A percentile compares a stretch with the other conserved stretches of the same genome.
These are phyloP conservation scores for Didymella sp. DNA, from an alignment of 2,329 filamentous ascomycete species.

Conservation along the genomic window DNA sequence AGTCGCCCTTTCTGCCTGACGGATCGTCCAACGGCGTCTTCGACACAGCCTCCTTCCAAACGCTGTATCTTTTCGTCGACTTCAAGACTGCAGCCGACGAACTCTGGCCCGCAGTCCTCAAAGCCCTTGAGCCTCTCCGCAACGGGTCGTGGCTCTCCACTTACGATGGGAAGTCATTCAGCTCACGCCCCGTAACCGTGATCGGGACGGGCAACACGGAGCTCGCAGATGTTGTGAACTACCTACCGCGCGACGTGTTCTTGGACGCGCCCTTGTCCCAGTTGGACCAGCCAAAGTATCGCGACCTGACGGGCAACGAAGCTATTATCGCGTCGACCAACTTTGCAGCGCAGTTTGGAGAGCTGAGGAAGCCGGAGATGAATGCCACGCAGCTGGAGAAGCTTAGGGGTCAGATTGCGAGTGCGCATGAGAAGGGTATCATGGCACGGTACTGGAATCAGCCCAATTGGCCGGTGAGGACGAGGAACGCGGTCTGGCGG, in stretches of 20 bases:
- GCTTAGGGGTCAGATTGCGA: slow-evolving; percentile 60
- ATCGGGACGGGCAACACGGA: slow-evolving; percentile 65
- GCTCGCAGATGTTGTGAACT: slow-evolving; percentile 52
- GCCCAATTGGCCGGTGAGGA: slow-evolving; percentile 63
- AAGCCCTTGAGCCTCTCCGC: slow-evolving; percentile 65
- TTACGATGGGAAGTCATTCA: slow-evolving; percentile 57
- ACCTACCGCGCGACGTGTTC: slow-evolving; percentile 59
- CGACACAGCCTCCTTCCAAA: slow-evolving; percentile 64
- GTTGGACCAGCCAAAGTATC: slow-evolving; percentile 51
- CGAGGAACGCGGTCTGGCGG: slow-evolving; percentile 60
- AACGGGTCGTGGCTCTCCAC: slow-evolving; percentile 61
- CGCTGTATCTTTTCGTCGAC: slow-evolving; percentile 70
- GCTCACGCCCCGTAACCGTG: slow-evolving; percentile 62
- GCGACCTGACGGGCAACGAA: slow-evolving; percentile 57
- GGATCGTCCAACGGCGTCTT: slow-evolving; percentile 66
- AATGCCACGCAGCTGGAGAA: slow-evolving; percentile 59
- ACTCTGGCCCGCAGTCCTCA: slow-evolving; percentile 64
- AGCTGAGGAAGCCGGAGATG: slow-evolving; percentile 46
- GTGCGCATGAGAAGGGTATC: slow-evolving; percentile 65
- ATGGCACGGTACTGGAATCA: slow-evolving; percentile 68
- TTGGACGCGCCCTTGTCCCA: slow-evolving; percentile 63
- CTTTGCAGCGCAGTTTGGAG: slow-evolving; percentile 55
- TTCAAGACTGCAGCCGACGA: slow-evolving; percentile 64
- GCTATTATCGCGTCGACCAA: slow-evolving; percentile 63
- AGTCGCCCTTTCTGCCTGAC: slow-evolving; percentile 54